A percentile compares a stretch with the other conserved stretches of the same genome.
These are phyloP conservation scores for Terana coerulea DNA, from an alignment of 768 basidiomycete species.

Conservation along the genomic window DNA sequence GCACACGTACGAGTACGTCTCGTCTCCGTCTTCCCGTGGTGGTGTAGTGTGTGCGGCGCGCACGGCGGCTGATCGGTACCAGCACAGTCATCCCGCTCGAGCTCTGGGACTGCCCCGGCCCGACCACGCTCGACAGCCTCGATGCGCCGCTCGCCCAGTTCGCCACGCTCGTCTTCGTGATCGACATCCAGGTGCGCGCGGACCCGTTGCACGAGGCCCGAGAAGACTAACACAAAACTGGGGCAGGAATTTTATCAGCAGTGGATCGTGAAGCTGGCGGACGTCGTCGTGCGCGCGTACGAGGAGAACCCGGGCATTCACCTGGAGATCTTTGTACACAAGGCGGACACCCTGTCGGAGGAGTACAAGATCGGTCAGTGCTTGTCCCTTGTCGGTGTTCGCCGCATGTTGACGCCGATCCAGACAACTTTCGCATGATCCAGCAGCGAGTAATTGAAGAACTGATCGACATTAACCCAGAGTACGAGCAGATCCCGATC, in stretches of 20 bases:
- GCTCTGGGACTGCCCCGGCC: constrained; percentile 94
- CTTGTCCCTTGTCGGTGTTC: background rate
- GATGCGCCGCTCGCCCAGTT: constrained; percentile 74
- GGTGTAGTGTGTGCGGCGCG: constrained; percentile 2
- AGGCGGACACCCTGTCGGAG: constrained; percentile 87
- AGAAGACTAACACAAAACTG: background rate
- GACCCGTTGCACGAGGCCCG: background rate
- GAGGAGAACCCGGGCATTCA: constrained; percentile 71
- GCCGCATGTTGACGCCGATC: constrained; percentile 1
- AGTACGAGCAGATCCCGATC: constrained; percentile 73
- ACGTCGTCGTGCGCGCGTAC: constrained; percentile 76
- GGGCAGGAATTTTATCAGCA: constrained; percentile 78
- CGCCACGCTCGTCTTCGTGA: constrained; percentile 85
- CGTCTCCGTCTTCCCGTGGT: constrained; percentile 6
- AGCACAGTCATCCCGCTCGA: constrained; percentile 92
- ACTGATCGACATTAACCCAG: constrained; percentile 68
- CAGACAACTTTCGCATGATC: constrained; percentile 90
- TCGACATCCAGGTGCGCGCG: constrained; percentile 82
- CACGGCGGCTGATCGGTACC: constrained; percentile 13
- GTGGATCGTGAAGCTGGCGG: constrained; percentile 76
- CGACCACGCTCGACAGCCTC: constrained; percentile 74
- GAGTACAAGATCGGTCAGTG: constrained; percentile 83
- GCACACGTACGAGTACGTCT: constrained; percentile 76
- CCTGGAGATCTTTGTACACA: constrained; percentile 93
- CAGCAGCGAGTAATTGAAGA: constrained; percentile 84